Percentiles rank a stretch among this genome's conserved stretches.
Evolutionary conservation across 768 basidiomycete species (phyloP).

Genomic region (Pleurotus platypus): DNA sequence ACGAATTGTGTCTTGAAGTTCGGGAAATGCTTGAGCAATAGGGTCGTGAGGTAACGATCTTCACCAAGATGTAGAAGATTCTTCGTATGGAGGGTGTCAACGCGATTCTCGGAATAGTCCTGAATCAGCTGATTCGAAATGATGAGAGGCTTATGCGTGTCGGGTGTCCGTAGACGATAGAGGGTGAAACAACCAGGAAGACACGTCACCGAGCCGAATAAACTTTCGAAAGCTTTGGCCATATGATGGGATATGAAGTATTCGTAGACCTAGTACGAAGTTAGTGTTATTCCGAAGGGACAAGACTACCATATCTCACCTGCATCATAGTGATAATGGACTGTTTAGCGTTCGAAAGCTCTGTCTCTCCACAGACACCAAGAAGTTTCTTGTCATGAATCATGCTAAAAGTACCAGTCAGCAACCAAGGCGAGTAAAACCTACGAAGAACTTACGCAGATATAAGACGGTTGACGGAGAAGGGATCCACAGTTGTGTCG

Average conservation of each 20-base stretch:
- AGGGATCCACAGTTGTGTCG: conserved; percentile 88
- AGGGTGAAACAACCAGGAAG: conserved; percentile 98
- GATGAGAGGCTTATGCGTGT: conserved; percentile 92
- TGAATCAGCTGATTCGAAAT: conserved; percentile 87
- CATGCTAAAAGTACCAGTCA: conserved; percentile 56
- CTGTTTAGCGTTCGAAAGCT: conserved; percentile 89
- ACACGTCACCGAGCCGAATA: conserved; percentile 98
- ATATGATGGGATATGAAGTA: conserved; percentile 99
- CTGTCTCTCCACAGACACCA: conserved; percentile 94
- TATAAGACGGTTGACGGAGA: conserved; percentile 85
- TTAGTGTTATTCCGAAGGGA: background rate
- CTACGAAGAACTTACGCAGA: conserved; percentile 68
- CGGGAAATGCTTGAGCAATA: conserved; percentile 94
- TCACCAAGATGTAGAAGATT: conserved; percentile 96
- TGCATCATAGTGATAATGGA: conserved; percentile 98
- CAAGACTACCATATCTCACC: conserved; percentile 31
- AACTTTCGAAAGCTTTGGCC: conserved; percentile 95
- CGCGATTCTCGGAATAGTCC: conserved; percentile 94
- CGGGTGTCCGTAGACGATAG: conserved; percentile 90
- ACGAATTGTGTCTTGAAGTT: conserved; percentile 93
- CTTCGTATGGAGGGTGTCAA: conserved; percentile 98
- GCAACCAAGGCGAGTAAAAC: background rate
- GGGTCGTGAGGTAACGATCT: conserved; percentile 97
- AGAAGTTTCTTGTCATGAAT: conserved; percentile 94
- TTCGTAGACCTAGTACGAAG: conserved; percentile 74